phyloP scores from a whole-genome alignment of 139 green algal genomes.

The Trebouxia sp. region DNA sequence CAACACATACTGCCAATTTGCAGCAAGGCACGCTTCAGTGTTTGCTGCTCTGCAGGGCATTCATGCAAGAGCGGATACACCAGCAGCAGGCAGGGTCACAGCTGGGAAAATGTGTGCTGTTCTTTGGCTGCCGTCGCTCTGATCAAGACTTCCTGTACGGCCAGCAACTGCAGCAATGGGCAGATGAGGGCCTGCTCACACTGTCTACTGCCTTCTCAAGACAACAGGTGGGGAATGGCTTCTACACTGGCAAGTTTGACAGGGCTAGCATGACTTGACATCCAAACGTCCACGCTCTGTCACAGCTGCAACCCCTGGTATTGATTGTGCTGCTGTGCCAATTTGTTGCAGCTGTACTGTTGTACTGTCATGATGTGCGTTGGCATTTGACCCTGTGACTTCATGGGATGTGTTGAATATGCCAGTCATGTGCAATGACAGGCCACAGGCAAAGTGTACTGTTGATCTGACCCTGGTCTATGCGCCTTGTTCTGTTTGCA shows the following conservation, averaged over 20 bases:
- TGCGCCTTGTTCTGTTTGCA: too few species aligned
- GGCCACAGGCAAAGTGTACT: too few species aligned
- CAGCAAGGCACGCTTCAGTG: neutral
- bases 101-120: conserved; percentile 63
- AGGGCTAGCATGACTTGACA: too few species aligned
- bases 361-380: neutral
- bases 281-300: too few species aligned
- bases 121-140: conserved; percentile 82
- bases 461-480: too few species aligned
- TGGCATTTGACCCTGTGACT: too few species aligned
- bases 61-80: conserved; percentile 40
- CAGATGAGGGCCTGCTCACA: conserved; percentile 49
- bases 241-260: too few species aligned
- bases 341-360: neutral
- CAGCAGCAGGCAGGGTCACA: neutral
- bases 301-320: too few species aligned
- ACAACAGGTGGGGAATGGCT: conserved; percentile 59
- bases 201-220: conserved; percentile 86
- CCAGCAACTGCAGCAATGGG: conserved; percentile 69
- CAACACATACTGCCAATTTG: too few species aligned
- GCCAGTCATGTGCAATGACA: too few species aligned
- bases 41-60: conserved; percentile 1
- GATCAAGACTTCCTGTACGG: conserved; percentile 90
- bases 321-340: neutral
- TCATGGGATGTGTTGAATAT: too few species aligned